Percentiles rank a stretch among this genome's conserved stretches.
phyloP scores from a whole-genome alignment of 208 protist genomes.

The Leishmania tarentolae region DNA sequence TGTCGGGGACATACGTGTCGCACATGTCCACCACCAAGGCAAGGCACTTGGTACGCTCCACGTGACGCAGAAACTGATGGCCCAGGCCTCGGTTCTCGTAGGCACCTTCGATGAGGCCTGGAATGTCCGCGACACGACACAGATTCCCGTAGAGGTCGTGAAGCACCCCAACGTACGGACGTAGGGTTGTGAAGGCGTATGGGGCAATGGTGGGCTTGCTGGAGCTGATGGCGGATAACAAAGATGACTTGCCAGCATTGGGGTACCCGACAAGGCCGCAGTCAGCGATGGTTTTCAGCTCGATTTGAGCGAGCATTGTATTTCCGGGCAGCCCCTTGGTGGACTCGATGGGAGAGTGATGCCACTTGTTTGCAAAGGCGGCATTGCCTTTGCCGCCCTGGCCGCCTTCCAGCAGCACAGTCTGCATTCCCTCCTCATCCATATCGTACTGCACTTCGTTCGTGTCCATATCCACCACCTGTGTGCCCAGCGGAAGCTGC shows the following conservation, averaged over 20 bases:
- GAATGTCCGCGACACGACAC: conserved; percentile 89
- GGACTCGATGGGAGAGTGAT: conserved; percentile 88
- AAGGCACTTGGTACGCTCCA: conserved; percentile 88
- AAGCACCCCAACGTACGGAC: conserved; percentile 88
- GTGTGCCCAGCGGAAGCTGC: conserved; percentile 82
- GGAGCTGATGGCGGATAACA: conserved; percentile 87
- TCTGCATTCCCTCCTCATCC: conserved; percentile 71
- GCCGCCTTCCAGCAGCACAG: conserved; percentile 88
- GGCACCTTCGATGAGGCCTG: conserved; percentile 92
- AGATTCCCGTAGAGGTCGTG: conserved; percentile 84
- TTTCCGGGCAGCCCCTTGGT: conserved; percentile 90
- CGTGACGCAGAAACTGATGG: conserved; percentile 92
- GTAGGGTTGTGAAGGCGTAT: conserved; percentile 92
- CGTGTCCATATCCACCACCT: conserved; percentile 90
- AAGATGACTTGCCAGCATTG: conserved; percentile 93
- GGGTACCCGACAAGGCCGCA: conserved; percentile 92
- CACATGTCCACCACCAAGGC: conserved; percentile 92
- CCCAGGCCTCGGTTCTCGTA: conserved; percentile 89
- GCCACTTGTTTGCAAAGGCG: conserved; percentile 87
- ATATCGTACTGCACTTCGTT: conserved; percentile 90
- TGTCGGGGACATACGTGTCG: conserved; percentile 57
- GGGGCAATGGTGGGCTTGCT: conserved; percentile 85
- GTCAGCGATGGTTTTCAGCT: conserved; percentile 93
- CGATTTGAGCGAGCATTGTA: conserved; percentile 89
- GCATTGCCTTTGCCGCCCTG: conserved; percentile 92